These are phyloP conservation scores for Mortierella claussenii DNA, from an alignment of 192 early-diverging fungal species.

Conservation along the genomic window DNA sequence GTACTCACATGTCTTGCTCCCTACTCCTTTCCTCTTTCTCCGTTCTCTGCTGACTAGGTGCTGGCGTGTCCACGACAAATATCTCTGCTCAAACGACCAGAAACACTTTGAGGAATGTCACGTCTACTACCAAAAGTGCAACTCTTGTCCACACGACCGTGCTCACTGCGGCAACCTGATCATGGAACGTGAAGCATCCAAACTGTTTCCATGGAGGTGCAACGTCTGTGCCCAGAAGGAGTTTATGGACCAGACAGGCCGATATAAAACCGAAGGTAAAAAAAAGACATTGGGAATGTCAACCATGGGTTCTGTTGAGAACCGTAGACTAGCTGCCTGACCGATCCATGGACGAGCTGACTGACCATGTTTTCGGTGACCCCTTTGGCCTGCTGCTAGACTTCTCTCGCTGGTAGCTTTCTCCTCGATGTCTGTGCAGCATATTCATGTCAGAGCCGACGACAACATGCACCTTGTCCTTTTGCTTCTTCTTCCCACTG, in stretches of 20 bases:
- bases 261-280: constrained; percentile 51
- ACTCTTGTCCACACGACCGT: constrained; percentile 51
- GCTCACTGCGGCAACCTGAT: constrained; percentile 51
- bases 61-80: constrained; percentile 52
- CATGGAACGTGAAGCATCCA: constrained; percentile 46
- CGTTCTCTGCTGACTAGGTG: constrained; percentile 17
- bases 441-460: no score
- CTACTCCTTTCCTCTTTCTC: neutral
- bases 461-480: no score
- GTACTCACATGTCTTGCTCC: no score
- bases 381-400: no score
- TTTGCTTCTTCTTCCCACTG: no score
- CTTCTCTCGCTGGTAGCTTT: constrained; percentile 44
- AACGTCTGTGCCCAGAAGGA: constrained; percentile 50
- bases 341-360: no score
- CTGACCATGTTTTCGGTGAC: no score
- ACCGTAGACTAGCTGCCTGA: no score
- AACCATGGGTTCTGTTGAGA: no score
- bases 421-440: no score
- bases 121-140: constrained; percentile 54
- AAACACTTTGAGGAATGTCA: constrained; percentile 49
- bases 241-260: constrained; percentile 47
- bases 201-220: constrained; percentile 49
- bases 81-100: constrained; percentile 44
- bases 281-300: no score